Conservation (phyloP, 805 yeast species). For the Metschnikowia proteae region DNA sequence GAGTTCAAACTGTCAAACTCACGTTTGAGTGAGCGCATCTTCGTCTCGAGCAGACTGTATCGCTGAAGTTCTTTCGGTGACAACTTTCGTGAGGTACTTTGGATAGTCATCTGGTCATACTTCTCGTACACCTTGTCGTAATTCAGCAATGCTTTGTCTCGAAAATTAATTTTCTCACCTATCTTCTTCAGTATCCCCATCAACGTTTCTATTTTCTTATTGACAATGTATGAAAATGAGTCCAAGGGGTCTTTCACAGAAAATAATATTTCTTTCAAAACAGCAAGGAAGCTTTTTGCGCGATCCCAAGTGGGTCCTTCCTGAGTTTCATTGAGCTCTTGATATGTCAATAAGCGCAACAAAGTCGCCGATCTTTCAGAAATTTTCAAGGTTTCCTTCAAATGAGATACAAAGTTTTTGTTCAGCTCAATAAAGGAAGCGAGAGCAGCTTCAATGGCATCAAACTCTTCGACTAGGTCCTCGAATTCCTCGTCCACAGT, state of each 20-base stretch:
- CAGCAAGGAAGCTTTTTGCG: conserved; percentile 18
- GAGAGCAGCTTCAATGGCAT: conserved; percentile 13
- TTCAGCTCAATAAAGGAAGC: conserved; percentile 9
- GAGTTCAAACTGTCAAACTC: conserved; percentile 36
- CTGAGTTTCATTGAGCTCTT: not conserved
- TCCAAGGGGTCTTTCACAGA: conserved; percentile 10
- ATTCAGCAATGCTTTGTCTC: conserved; percentile 36
- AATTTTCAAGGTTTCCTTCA: conserved; percentile 15
- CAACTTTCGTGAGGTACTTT: conserved; percentile 33
- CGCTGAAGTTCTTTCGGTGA: conserved; percentile 29
- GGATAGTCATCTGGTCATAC: conserved; percentile 27
- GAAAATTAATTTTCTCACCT: conserved; percentile 23
- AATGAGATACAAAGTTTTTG: conserved; percentile 6
- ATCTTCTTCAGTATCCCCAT: conserved; percentile 20
- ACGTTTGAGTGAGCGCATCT: conserved; percentile 21
- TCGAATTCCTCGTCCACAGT: conserved; percentile 40
- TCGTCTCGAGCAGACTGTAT: conserved; percentile 22
- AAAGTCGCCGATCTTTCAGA: conserved; percentile 24
- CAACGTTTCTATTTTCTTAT: conserved; percentile 16
- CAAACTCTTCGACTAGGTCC: conserved; percentile 20
- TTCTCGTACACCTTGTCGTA: conserved; percentile 32
- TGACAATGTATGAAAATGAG: conserved; percentile 9
- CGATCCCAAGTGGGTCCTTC: conserved; percentile 21
- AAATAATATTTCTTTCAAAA: conserved; percentile 13
- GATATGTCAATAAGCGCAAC: conserved; percentile 14